Evolutionary conservation across 2,329 filamentous ascomycete genomes (phyloP).

Genomic region (Dactylellina drechsleri): DNA sequence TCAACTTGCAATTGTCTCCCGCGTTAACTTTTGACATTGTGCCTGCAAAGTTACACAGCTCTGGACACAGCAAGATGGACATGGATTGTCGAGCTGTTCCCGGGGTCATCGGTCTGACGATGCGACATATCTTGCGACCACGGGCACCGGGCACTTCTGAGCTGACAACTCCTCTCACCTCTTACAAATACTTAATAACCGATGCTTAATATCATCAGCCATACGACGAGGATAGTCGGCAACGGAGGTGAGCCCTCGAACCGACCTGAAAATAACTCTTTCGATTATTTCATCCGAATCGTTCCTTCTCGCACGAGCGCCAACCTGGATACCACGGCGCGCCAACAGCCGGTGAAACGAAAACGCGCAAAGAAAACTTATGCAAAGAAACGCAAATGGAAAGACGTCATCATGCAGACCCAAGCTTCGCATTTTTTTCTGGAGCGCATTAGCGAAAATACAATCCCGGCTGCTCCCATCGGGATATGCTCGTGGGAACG

Average conservation of each 20-base stretch:
- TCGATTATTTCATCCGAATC: conserved; percentile 46
- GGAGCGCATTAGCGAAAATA: conserved; percentile 44
- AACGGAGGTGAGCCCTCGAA: no score
- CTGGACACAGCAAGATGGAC: not conserved
- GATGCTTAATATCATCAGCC: no score
- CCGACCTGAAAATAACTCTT: conserved; percentile 24
- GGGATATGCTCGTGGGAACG: conserved; percentile 13
- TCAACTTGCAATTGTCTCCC: not conserved
- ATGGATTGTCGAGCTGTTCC: not conserved
- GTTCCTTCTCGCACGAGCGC: conserved; percentile 42
- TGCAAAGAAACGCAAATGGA: not conserved
- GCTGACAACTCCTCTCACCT: no score
- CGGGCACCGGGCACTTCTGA: not conserved
- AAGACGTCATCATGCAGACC: conserved; percentile 49
- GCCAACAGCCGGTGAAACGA: conserved; percentile 17
- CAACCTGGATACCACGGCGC: not conserved
- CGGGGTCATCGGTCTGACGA: not conserved
- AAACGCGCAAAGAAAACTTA: conserved; percentile 12
- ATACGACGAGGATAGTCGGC: no score
- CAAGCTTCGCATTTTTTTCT: conserved; percentile 22
- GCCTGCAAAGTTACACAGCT: conserved; percentile 25
- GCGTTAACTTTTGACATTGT: conserved; percentile 2
- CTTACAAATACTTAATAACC: not conserved
- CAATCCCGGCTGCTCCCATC: conserved; percentile 36
- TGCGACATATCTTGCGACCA: not conserved